Conservation (phyloP, 2,329 filamentous ascomycete genomes). For the Bipolaris cookei region DNA sequence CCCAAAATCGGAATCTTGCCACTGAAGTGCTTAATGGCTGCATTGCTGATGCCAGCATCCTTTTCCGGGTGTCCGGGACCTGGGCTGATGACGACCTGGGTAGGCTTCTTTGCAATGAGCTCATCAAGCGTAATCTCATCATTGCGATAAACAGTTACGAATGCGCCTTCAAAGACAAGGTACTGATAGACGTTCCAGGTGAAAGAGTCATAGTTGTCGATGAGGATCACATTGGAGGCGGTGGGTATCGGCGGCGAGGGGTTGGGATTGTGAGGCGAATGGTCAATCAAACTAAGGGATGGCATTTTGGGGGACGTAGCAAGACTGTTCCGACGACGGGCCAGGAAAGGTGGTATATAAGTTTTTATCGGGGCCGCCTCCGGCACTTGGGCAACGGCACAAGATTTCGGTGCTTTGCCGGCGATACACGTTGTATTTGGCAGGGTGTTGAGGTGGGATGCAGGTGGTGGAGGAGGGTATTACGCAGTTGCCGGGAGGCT, state of each 20-base stretch:
- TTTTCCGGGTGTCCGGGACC: slow-evolving; percentile 90
- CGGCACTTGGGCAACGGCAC: background rate
- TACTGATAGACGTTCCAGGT: slow-evolving; percentile 99
- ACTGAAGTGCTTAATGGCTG: slow-evolving; percentile 86
- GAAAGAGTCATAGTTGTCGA: slow-evolving; percentile 99
- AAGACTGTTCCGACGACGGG: background rate
- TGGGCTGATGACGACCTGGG: slow-evolving; percentile 92
- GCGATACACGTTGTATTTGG: background rate
- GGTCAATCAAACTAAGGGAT: slow-evolving; percentile 67
- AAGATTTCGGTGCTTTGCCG: slow-evolving; percentile 4
- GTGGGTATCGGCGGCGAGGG: slow-evolving; percentile 74
- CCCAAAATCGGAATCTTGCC: slow-evolving; percentile 95
- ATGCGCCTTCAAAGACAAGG: slow-evolving; percentile 91
- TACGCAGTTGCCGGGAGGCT: background rate
- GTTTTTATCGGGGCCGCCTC: background rate
- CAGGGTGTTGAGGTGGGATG: background rate
- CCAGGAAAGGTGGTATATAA: slow-evolving; percentile 1
- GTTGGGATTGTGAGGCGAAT: slow-evolving; percentile 85
- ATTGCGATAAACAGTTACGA: slow-evolving; percentile 87
- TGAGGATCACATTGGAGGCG: slow-evolving; percentile 89
- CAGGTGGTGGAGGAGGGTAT: background rate
- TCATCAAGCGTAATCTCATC: slow-evolving; percentile 88
- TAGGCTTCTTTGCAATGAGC: slow-evolving; percentile 81
- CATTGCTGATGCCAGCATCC: slow-evolving; percentile 92
- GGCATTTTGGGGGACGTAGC: slow-evolving; percentile 46